Base-by-base conservation (phyloP, 129 eudicot species). In the Apium graveolens region DNA sequence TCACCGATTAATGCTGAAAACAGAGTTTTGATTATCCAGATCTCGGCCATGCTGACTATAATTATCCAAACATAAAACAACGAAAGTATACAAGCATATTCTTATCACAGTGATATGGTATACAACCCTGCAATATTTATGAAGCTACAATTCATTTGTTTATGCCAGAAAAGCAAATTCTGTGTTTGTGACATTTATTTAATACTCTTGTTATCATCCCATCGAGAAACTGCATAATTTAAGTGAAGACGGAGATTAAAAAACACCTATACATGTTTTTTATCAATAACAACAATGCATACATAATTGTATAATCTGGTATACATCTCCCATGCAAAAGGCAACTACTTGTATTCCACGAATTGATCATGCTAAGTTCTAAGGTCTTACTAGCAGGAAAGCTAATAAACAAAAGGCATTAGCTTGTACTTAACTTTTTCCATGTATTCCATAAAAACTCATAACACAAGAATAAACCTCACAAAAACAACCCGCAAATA, bases 331-430 rank as follows among this genome's bases (percentile, higher is more conserved):
- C 37, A 65, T 82, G 75, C 43, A 41, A 60, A 72, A 29, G 62
- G 34, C 78, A 82, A 76, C 68, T 32, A 69, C 68, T 82, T 78
- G 70, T 62, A 78, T 81, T 31, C 70, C 84, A 65, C 76, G 82
- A 11, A 34, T 37, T 55, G 29, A 43, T 41, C 13, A 71, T 43
- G 49, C 29, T 35, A 31, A 43, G 77, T 5, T 34, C 53, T 73
- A 38, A 66, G 72, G 5, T 43, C 62, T 27, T 29, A 45, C 75
- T 78, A 31, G 42, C 17, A 46, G 48, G n/a, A 29, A 16, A 66
- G 55, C 90, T 90, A 95, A 76, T 95, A 90, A 75, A 95, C 85
- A 84, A 87, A 90, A 76, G 98, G 98, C 84, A 95, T 88, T 60
- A 90, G 84, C 90, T 86, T 95, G 92, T 92, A 90, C 87, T 81